phyloP scores from a whole-genome alignment of 495 filamentous ascomycete genomes.

The Penicillium macrosclerotiorum region DNA sequence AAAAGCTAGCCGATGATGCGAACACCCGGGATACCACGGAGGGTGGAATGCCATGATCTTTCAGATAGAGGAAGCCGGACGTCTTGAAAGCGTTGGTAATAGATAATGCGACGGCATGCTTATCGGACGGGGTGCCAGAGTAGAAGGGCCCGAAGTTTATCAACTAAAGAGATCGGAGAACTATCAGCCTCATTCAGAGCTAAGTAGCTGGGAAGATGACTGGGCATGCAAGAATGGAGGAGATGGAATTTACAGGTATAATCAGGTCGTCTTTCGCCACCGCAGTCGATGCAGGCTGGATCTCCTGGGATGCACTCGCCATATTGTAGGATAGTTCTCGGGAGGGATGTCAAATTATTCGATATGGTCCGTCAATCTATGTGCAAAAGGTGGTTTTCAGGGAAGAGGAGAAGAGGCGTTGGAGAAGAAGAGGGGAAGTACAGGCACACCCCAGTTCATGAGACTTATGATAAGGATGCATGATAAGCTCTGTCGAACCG shows the following conservation, averaged over 20 bases:
- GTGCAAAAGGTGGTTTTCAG: background rate
- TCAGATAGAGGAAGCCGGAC: slow-evolving; percentile 90
- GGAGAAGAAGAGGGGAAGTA: slow-evolving; percentile 4
- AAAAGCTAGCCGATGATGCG: slow-evolving; percentile 71
- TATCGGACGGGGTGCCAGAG: slow-evolving; percentile 58
- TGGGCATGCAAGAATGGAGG: background rate
- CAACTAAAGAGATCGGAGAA: slow-evolving; percentile 52
- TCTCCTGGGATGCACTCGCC: slow-evolving; percentile 10
- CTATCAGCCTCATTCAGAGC: slow-evolving; percentile 1
- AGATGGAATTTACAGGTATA: slow-evolving; percentile 58
- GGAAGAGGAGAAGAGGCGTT: background rate
- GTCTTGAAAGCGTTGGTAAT: slow-evolving; percentile 79
- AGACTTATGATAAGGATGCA: background rate
- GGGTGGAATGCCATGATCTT: slow-evolving; percentile 67
- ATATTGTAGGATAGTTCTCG: slow-evolving; percentile 4
- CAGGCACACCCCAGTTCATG: background rate
- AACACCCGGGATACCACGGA: slow-evolving; percentile 63
- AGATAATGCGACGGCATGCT: slow-evolving; percentile 62
- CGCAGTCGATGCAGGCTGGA: slow-evolving; percentile 41
- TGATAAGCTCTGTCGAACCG: slow-evolving; percentile 9
- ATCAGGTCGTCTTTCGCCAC: slow-evolving; percentile 64
- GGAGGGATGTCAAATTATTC: background rate
- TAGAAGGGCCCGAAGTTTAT: slow-evolving; percentile 84
- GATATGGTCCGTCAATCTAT: background rate
- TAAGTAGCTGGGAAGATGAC: background rate